Percentiles rank a stretch among this genome's conserved stretches.
Evolutionary conservation across 2,329 filamentous ascomycete genomes (phyloP).

Genomic region (Apiospora koreana): DNA sequence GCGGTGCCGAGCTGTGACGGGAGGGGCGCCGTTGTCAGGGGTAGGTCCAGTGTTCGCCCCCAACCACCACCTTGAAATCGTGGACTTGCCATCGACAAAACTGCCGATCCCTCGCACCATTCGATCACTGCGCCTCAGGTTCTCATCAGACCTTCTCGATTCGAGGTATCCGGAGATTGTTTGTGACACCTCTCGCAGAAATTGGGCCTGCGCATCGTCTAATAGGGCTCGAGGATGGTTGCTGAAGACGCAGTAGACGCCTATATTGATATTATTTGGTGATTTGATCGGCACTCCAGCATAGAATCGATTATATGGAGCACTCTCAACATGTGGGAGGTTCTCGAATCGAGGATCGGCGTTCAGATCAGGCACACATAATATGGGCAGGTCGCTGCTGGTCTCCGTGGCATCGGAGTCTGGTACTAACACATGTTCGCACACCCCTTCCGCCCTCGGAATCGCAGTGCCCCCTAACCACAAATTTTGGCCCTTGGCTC

Average conservation of each 20-base stretch:
- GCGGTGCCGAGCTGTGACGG: not conserved
- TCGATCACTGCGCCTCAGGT: slow-evolving; percentile 20
- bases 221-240: slow-evolving; percentile 14
- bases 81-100: slow-evolving; percentile 24
- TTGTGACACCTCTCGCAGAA: slow-evolving; percentile 19
- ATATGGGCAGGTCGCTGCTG: slow-evolving; percentile 29
- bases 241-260: slow-evolving; percentile 18
- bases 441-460: slow-evolving; percentile 31
- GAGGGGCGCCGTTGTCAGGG: not conserved
- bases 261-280: slow-evolving; percentile 19
- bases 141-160: slow-evolving; percentile 13
- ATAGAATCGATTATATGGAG: slow-evolving; percentile 23
- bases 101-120: slow-evolving; percentile 26
- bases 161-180: slow-evolving; percentile 21
- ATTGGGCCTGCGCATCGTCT: slow-evolving; percentile 5
- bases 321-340: slow-evolving; percentile 25
- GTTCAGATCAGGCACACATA: slow-evolving; percentile 36
- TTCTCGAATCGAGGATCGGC: slow-evolving; percentile 30
- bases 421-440: slow-evolving; percentile 29
- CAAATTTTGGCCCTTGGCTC: slow-evolving; percentile 15
- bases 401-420: not conserved
- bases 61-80: slow-evolving; percentile 22
- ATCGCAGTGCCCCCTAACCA: slow-evolving; percentile 33
- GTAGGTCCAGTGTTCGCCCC: slow-evolving; percentile 19
- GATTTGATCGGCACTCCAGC: slow-evolving; percentile 21